These are phyloP conservation scores for Lasiosphaeria miniovina DNA, from an alignment of 495 filamentous ascomycete species.

Conservation along the genomic window DNA sequence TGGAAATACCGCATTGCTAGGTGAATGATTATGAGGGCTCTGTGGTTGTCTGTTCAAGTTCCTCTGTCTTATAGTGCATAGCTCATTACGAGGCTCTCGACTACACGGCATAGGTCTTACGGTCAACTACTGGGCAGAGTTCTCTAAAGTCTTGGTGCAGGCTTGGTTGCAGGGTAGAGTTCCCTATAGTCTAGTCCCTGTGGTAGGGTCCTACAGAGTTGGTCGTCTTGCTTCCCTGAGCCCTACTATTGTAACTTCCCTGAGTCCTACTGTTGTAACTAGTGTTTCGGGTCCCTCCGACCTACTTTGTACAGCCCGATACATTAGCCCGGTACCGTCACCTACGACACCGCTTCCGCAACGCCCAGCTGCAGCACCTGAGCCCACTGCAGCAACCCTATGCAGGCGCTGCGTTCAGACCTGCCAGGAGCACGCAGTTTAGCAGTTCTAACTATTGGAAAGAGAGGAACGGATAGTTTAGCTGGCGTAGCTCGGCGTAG, in stretches of 20 bases:
- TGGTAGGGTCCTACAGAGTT: background rate
- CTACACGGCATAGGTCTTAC: background rate
- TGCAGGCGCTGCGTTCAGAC: background rate
- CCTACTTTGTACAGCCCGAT: too few species aligned
- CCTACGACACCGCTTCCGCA: background rate
- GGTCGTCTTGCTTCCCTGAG: background rate
- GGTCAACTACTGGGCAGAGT: background rate
- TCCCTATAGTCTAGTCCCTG: background rate
- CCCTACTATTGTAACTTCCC: background rate
- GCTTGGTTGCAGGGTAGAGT: background rate
- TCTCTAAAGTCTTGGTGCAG: background rate
- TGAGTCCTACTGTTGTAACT: too few species aligned
- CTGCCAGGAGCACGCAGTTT: background rate
- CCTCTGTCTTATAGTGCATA: background rate
- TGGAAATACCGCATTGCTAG: too few species aligned
- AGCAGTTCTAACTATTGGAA: background rate
- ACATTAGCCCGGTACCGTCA: too few species aligned
- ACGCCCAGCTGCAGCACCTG: background rate
- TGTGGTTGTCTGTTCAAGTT: too few species aligned
- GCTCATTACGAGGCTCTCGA: background rate
- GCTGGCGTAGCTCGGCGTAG: too few species aligned
- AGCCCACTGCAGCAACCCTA: background rate
- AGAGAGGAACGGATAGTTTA: too few species aligned
- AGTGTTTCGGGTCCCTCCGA: too few species aligned
- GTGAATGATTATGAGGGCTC: too few species aligned